phyloP scores from a whole-genome alignment of 2,329 filamentous ascomycete genomes.

The Fusarium pininemorale region DNA sequence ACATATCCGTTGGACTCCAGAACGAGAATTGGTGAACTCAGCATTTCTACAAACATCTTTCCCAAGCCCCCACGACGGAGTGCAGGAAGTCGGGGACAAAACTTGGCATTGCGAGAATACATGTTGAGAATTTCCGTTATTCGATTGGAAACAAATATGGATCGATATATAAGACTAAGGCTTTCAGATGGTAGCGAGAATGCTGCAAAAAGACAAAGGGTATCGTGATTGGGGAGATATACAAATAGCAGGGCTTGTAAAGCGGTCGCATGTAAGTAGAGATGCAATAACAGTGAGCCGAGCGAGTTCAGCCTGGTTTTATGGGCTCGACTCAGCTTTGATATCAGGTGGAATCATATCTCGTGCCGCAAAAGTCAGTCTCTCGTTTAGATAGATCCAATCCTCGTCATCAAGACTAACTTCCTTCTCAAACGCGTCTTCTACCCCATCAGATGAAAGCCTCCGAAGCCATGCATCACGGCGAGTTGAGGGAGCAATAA shows the following conservation, averaged over 20 bases:
- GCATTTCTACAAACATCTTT: not conserved
- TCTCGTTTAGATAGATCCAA: not conserved
- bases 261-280: too few relatives aligned
- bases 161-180: accelerated
- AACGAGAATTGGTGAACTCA: too few relatives aligned
- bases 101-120: not conserved
- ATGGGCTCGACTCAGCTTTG: not conserved
- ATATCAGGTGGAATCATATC: not conserved
- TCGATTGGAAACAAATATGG: too few relatives aligned
- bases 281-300: too few relatives aligned
- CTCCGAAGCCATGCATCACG: not conserved
- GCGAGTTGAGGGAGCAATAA: not conserved
- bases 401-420: not conserved
- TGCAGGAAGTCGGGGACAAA: too few relatives aligned
- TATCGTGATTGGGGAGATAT: not conserved
- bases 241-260: too few relatives aligned
- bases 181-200: not conserved
- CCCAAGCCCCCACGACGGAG: not conserved
- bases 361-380: not conserved
- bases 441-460: not conserved
- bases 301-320: too few relatives aligned
- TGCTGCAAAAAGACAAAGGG: not conserved
- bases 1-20: not conserved
- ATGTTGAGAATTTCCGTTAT: too few relatives aligned
- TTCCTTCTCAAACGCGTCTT: not conserved